Evolutionary conservation across 140 eudicot species (phyloP), one percentile per base, ranked within the genome.

Genomic region (Stevia rebaudiana): DNA sequence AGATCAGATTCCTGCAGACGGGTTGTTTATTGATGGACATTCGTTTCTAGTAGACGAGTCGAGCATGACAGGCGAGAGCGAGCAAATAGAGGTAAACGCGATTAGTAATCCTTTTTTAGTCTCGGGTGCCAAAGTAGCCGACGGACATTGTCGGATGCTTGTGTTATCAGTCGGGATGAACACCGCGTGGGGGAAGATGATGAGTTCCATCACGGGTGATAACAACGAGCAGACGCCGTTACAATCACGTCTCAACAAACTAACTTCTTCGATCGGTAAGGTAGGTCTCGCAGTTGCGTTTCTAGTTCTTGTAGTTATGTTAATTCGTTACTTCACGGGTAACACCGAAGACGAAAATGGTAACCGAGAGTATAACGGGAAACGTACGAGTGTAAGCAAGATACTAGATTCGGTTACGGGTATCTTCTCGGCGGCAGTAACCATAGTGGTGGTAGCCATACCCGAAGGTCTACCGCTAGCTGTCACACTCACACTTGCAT

Each of bases 401-500:
- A 65, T 82, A 42, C 49, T 91, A 25, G 85, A 82, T 75, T 82
- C 98, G 3, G 81, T 87, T 36, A 56, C 90, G 1, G 72, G 94
- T 12, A 82, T 91, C 5, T 74, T 91, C 42, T 80, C 98, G 3
- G 89, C 78, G 10, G 95, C 98, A 0, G 95, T 87, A 8, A 91
- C 95, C 6, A 91, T 91, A 2, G 95, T 91, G 37, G 98, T 87
- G 56, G 98, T 91, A 46, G 97, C 97, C 12, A 90, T 87, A 6
- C 97, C 97, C 0, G 95, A 90, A 76, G 97, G 97, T 9, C 64
- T 91, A 17, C 98, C 98, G 2, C 67, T 91, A 69, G 98, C 95
- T 0, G 98, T 91, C 22, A 87, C 98, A 0, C 83, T 91, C 30
- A 91, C 98, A 1, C 89, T 91, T 13, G 98, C 98, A 0, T 91